Base-by-base conservation (phyloP, 2,329 filamentous ascomycete species). In the Aspergillus sp. region DNA sequence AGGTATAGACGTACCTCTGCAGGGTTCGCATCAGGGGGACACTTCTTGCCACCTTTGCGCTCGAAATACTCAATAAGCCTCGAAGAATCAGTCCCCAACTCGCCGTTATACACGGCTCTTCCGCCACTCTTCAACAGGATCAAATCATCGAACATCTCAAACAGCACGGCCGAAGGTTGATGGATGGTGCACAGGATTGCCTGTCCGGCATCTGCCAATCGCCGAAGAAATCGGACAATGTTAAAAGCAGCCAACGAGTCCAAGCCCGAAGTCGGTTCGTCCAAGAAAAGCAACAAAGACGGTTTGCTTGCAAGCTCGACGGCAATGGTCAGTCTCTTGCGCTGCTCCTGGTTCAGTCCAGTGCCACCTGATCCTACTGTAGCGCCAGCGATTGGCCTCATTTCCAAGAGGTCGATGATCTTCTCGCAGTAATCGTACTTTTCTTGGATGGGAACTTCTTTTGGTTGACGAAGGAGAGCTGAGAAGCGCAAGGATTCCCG, bases 151-250 rank as follows among this genome's bases (percentile, higher is more conserved):
- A 96, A 97, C 76, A 93, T 90, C 75, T 95, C 91, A 68, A 97
- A 96, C 0, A 96, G 83, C 0, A 91, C 88, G 17, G 91, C 91
- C 67, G 93, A 94, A 1, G 93, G 92, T 74, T 96, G 93, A 75
- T 96, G 93, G 65, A 96, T 96, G 0, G 93, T 96, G 79, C 92
- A 96, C 3, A 96, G 84, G 68, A 96, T 92, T 9, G 92, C 92
- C 73, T 96, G 93, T 1, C 92, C 93, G 3, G 90, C 90, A n/a
- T 86, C 84, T 1, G 87, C 85, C 2, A 89, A 78, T 68, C 87
- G 87, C 4, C 85, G 81, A 7, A 89, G 75, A 64, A 89, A 87
- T 0, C 85, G 81, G 2, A 87, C 81, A 63, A 89, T 88, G 65
- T 87, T 86, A 66, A 85, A 88, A 0, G 90, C 89, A 5, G 89